Base-by-base conservation (phyloP, 306 rosid species). In the Canavalia ensiformis region DNA sequence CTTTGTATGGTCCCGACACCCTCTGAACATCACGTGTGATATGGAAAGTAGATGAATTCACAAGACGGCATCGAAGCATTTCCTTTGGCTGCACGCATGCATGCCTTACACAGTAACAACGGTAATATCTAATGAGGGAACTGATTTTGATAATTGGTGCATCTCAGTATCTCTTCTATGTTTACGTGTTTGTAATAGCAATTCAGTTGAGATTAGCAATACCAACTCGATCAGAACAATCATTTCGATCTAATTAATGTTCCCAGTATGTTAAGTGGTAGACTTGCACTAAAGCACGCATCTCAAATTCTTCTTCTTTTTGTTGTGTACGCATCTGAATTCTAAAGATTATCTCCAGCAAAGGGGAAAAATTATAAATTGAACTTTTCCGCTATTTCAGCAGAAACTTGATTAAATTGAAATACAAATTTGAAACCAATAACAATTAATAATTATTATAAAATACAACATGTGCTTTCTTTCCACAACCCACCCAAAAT, bases 401-500 rank as follows among this genome's bases (percentile, higher is more conserved):
- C 30, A 57, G 31, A 34, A 50, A 28, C 44, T 52, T 33, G 45
- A 4, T 25, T 18, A 75, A 29, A 47, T 56, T 72, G 62, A 73
- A 55, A 10, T 78, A 77, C 64, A 83, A 37, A 55, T 64, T 35
- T 64, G 71, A 52, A 54, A 60, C 52, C 58, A 63, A 51, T 42
- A 46, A 75, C 50, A 5, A 44, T 18, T n/a, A 45, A 28, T 2
- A 55, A 4, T 41, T 18, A 34, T 41, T 41, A 70, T 9, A 58
- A 75, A 50, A 45, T 62, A 68, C 85, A 76, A 74, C 84, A 83
- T 1, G 31, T 13, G 35, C 6, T 41, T 52, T 39, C 41, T 68
- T 72, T 66, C 63, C 68, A 29, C 78, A 65, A 41, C 76, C 44
- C 69, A 56, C 55, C 62, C 59, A 41, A 81, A 89, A 76, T 52